These are phyloP conservation scores for Salix dunnii DNA, from an alignment of 345 rosid genomes.

Conservation along the genomic window DNA sequence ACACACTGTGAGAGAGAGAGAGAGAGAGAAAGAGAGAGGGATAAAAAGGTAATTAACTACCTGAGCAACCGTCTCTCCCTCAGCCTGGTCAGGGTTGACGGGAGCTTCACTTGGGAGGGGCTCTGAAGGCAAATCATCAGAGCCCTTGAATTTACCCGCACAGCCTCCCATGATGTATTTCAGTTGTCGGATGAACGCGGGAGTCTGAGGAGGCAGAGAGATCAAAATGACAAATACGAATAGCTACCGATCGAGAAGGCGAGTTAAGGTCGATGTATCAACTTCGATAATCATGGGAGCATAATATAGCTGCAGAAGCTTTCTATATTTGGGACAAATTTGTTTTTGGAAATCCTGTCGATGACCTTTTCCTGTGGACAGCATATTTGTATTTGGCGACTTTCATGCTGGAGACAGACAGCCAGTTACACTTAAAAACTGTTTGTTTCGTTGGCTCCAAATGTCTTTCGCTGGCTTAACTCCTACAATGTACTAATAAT, in stretches of 20 bases:
- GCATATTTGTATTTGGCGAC: slow-evolving; percentile 2
- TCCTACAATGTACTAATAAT: neutral
- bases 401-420: slow-evolving; percentile 9
- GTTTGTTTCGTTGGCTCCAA: neutral
- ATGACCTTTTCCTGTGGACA: slow-evolving; percentile 16
- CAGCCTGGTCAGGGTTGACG: slow-evolving; percentile 17
- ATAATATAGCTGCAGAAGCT: slow-evolving; percentile 13
- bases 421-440: neutral
- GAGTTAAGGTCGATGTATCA: slow-evolving; percentile 1
- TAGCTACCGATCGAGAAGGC: neutral
- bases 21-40: neutral
- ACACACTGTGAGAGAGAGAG: no score
- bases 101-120: slow-evolving; percentile 11
- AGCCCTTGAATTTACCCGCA: slow-evolving; percentile 12
- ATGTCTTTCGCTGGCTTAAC: neutral
- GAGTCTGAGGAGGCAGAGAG: neutral
- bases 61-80: slow-evolving; percentile 21
- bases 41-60: neutral
- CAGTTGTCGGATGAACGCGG: neutral
- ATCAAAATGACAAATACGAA: neutral
- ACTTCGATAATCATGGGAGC: neutral
- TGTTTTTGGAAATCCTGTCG: neutral
- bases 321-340: slow-evolving; percentile 16
- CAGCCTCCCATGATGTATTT: slow-evolving; percentile 41
- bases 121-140: neutral